Evolutionary conservation across 306 rosid genomes (phyloP).

Genomic region (Clitoria ternatea): DNA sequence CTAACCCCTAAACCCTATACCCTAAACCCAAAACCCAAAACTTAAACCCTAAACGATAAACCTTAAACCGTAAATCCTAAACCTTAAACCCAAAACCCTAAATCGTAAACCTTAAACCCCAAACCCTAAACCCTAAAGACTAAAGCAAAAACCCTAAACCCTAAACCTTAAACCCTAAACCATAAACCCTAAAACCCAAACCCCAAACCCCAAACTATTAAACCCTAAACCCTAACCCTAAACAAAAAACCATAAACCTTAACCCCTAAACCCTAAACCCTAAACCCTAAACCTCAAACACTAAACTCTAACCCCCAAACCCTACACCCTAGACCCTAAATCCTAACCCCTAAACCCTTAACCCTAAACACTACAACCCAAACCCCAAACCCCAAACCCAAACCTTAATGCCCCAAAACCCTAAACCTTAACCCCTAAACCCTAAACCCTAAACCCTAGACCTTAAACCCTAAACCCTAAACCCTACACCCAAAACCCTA

Average conservation of each 20-base stretch:
- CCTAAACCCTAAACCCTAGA: conserved; percentile 10
- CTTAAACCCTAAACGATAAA: not conserved
- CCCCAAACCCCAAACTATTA: not conserved
- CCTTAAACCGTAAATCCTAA: too few relatives aligned
- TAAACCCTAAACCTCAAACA: not conserved
- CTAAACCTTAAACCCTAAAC: not conserved
- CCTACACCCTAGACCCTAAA: conserved; percentile 22
- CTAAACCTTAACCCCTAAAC: not conserved
- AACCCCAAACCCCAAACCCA: too few relatives aligned
- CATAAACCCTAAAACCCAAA: not conserved
- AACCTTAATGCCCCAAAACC: too few relatives aligned
- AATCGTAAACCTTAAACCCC: not conserved
- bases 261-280: conserved; percentile 1
- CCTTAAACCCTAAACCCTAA: conserved; percentile 3
- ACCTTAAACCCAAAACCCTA: not conserved
- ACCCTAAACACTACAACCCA: not conserved
- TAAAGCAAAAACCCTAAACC: too few relatives aligned
- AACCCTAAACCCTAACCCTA: too few relatives aligned
- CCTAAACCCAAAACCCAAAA: not conserved
- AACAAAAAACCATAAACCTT: too few relatives aligned
- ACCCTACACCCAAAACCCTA: conserved; percentile 24
- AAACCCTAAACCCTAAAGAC: not conserved
- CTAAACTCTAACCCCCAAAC: conserved; percentile 9
- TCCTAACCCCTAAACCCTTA: conserved; percentile 19
- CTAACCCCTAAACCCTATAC: not conserved